Percentiles rank a stretch among this genome's conserved stretches.
These are phyloP conservation scores for Globisporangium canariense DNA, from an alignment of 352 stramenopile species.

Conservation along the genomic window DNA sequence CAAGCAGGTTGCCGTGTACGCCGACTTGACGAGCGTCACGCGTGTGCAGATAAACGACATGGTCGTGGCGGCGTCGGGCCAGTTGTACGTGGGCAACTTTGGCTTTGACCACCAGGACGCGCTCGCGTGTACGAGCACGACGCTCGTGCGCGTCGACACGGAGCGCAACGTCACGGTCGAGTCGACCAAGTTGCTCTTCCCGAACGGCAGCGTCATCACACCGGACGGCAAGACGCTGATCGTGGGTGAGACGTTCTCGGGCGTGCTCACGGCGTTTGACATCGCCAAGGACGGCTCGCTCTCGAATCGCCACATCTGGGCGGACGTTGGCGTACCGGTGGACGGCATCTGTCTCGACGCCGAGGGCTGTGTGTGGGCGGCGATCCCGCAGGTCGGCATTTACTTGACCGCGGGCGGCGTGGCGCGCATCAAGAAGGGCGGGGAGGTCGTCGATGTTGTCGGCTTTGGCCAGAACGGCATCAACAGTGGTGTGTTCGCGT, in stretches of 20 bases:
- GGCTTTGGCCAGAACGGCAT: conserved; percentile 64
- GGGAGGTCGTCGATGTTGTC: conserved; percentile 47
- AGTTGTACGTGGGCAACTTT: conserved; percentile 62
- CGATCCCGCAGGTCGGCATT: conserved; percentile 47
- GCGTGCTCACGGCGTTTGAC: conserved; percentile 56
- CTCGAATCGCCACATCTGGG: conserved; percentile 50
- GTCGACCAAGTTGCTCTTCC: conserved; percentile 56
- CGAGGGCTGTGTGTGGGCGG: conserved; percentile 63
- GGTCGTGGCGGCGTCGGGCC: conserved; percentile 41
- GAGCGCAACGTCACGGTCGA: conserved; percentile 46
- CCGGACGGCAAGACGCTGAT: conserved; percentile 73
- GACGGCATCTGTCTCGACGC: conserved; percentile 68
- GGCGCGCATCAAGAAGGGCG: conserved; percentile 52
- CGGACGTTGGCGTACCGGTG: conserved; percentile 36
- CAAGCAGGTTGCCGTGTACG: conserved; percentile 36
- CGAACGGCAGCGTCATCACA: conserved; percentile 70
- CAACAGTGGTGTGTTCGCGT: conserved; percentile 49
- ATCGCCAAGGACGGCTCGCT: conserved; percentile 46
- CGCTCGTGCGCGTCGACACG: conserved; percentile 52
- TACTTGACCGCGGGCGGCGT: conserved; percentile 46
- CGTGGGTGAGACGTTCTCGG: conserved; percentile 58
- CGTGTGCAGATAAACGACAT: conserved; percentile 59
- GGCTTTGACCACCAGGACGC: conserved; percentile 46
- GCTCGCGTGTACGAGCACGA: conserved; percentile 36
- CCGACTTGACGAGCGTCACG: conserved; percentile 47